Evolutionary conservation across 208 protist genomes (phyloP), one percentile per base, ranked within the genome.

Genomic region (Trypanosomatidae sp.): DNA sequence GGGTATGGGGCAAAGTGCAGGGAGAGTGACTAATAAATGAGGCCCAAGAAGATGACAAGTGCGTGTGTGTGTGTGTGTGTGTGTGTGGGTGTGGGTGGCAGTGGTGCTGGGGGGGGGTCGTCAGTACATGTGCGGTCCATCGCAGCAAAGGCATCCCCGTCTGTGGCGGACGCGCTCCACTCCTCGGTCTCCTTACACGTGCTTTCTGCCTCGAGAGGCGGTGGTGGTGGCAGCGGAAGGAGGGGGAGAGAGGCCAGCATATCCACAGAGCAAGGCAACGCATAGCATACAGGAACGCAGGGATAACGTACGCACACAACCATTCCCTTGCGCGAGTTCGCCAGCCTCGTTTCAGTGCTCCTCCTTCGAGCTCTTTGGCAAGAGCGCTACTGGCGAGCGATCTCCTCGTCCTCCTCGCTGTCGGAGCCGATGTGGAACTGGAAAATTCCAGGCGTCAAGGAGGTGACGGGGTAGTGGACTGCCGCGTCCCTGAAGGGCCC

Each of bases 371-470:
- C 22, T 9, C 64, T 19, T 36, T 59, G 55, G 5, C 55, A 12
- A 12, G 22, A 13, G 13, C 13, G 9, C 22, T 55, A 22, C 22
- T 55, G 50, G 50, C 50, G 25, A n/a, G 22, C 50, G 5, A 41
- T 3, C 66, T 60, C 43, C 30, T 39, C 43, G 10, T 60, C 64
- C 3, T 56, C 62, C 44, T 79, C 76, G 28, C 76, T 80, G 19
- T 58, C 69, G 9, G 76, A 80, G 22, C 55, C 76, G 39, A 80
- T 74, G 39, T 80, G 76, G 36, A 80, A 80, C 52, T 62, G 46
- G 52, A 62, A 65, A 55, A 80, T 74, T 0, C 70, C 76, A 1
- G 76, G 62, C 30, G 56, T 53, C 13, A 46, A 41, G 13, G 60
- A 47, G 30, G 60, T 65, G 28, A 33, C 33, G 3, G 58, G 8